A percentile compares a stretch with the other conserved stretches of the same genome.
Evolutionary conservation across 2,329 filamentous ascomycete species (phyloP).

Genomic region (Aspergillus sp.): DNA sequence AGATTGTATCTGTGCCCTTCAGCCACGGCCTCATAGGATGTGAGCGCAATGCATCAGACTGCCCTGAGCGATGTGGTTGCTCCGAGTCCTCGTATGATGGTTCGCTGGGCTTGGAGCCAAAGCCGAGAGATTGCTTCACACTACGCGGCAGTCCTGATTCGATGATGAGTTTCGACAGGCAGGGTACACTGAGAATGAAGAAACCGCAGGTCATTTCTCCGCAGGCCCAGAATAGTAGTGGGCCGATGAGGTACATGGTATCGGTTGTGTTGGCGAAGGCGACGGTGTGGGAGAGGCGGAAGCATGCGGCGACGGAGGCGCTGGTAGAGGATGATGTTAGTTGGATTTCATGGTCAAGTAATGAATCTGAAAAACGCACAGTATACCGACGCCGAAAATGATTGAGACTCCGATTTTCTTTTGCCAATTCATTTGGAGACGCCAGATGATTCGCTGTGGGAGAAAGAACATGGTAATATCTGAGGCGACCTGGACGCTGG

Average conservation of each 20-base stretch:
- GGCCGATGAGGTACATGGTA: conserved; percentile 41
- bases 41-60: neutral
- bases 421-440: conserved; percentile 31
- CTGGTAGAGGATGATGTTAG: conserved; percentile 23
- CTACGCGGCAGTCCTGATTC: conserved; percentile 16
- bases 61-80: neutral
- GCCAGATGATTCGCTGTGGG: conserved; percentile 41
- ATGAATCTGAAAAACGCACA: conserved; percentile 26
- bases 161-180: conserved; percentile 42
- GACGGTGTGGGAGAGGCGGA: conserved; percentile 36
- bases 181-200: conserved; percentile 46
- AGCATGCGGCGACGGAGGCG: conserved; percentile 44
- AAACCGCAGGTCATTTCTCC: conserved; percentile 52
- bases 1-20: neutral
- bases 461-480: conserved; percentile 39
- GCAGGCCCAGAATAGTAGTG: conserved; percentile 48
- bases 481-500: conserved; percentile 35
- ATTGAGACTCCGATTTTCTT: conserved; percentile 36
- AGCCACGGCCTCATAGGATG: neutral
- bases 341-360: neutral
- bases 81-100: neutral
- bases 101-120: neutral
- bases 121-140: neutral
- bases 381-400: conserved; percentile 36
- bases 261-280: conserved; percentile 17